phyloP scores from a whole-genome alignment of 768 basidiomycete species.

The Trametes maxima region DNA sequence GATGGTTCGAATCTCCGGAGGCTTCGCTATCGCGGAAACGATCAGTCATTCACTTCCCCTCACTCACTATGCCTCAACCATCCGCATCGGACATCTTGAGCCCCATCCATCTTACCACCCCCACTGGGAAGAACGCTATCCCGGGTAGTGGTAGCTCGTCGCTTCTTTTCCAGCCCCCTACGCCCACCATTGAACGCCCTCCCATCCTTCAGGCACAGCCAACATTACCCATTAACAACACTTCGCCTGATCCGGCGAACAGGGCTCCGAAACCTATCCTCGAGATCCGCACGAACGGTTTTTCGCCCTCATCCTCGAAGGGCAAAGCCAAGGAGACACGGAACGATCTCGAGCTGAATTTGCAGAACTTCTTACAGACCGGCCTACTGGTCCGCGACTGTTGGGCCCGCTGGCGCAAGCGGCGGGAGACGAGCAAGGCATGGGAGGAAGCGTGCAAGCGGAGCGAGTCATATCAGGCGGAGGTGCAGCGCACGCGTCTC shows the following conservation, averaged over 20 bases:
- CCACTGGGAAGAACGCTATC: slow-evolving; percentile 2
- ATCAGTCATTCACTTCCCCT: slow-evolving; percentile 31
- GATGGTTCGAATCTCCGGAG: slow-evolving; percentile 28
- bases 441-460: slow-evolving; percentile 65
- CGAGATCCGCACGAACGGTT: slow-evolving; percentile 18
- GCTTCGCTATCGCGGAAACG: slow-evolving; percentile 22
- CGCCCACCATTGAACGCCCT: not conserved
- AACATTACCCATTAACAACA: not conserved
- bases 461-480: slow-evolving; percentile 63
- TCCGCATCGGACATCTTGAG: slow-evolving; percentile 14
- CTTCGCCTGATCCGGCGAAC: not conserved
- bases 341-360: slow-evolving; percentile 12
- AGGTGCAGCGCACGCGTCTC: slow-evolving; percentile 41
- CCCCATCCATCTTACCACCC: slow-evolving; percentile 16
- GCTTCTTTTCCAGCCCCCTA: slow-evolving; percentile 7
- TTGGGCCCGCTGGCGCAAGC: slow-evolving; percentile 20
- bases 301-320: slow-evolving; percentile 12
- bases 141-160: not conserved
- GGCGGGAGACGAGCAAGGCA: slow-evolving; percentile 27
- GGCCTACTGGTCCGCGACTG: slow-evolving; percentile 41
- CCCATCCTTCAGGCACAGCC: slow-evolving; percentile 20
- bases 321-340: slow-evolving; percentile 9
- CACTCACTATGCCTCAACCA: slow-evolving; percentile 14
- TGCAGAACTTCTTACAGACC: not conserved
- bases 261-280: slow-evolving; percentile 11